These are phyloP conservation scores for Panaeolus papilionaceus DNA, from an alignment of 768 basidiomycete genomes.

Conservation along the genomic window DNA sequence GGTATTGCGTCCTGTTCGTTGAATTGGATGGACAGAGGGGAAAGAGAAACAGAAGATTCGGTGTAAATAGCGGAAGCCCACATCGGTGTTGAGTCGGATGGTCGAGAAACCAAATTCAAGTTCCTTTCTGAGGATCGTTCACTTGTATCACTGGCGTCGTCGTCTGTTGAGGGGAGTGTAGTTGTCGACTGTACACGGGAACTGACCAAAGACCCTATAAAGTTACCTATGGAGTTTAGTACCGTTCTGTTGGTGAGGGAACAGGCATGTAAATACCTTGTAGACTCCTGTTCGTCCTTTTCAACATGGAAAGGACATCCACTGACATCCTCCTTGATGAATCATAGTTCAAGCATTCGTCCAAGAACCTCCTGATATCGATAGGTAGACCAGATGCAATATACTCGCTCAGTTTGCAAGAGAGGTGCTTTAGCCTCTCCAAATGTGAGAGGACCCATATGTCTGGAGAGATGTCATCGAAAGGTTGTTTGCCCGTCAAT, in stretches of 20 bases:
- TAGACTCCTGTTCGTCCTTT: not conserved
- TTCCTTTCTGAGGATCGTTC: not conserved
- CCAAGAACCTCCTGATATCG: not conserved
- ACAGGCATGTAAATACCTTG: not conserved
- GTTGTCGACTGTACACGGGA: not conserved
- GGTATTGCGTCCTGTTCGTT: not conserved
- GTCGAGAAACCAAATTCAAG: too few relatives aligned
- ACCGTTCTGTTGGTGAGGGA: not conserved
- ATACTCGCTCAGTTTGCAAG: not conserved
- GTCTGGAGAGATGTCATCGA: constrained; percentile 3
- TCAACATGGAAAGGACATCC: not conserved
- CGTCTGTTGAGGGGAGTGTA: not conserved
- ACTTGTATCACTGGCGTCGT: not conserved
- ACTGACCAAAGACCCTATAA: not conserved
- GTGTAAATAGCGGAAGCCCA: constrained; percentile 1
- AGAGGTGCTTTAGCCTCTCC: not conserved
- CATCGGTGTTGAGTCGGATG: not conserved
- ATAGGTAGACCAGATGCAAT: not conserved
- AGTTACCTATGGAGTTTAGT: not conserved
- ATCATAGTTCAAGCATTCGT: not conserved
- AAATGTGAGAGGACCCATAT: constrained; percentile 4
- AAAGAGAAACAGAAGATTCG: not conserved
- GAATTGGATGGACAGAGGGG: not conserved
- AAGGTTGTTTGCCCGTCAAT: not conserved
- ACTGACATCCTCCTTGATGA: not conserved